Evolutionary conservation across 495 filamentous ascomycete genomes (phyloP).

Genomic region (Astrocystis sublimbata): DNA sequence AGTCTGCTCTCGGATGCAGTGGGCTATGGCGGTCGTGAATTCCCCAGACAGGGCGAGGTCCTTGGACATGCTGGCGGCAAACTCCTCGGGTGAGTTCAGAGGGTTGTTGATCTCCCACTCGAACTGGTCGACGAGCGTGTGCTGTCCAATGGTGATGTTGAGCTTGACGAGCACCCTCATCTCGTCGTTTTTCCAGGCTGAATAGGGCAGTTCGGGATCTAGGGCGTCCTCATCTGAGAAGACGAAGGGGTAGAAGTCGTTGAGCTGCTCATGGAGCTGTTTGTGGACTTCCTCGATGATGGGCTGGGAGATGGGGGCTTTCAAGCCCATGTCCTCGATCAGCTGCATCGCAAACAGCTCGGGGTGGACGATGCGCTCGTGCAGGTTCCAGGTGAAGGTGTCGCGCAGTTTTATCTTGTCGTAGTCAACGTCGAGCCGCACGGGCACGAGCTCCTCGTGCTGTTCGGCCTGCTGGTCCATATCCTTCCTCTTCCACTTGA

Average conservation of each 20-base stretch:
- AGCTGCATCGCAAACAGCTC: constrained; percentile 85
- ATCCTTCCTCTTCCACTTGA: constrained; percentile 75
- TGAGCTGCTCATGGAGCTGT: constrained; percentile 85
- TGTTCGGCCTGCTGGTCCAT: constrained; percentile 82
- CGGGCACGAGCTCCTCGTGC: constrained; percentile 84
- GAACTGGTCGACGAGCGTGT: constrained; percentile 94
- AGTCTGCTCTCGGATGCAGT: constrained; percentile 92
- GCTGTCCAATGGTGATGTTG: constrained; percentile 95
- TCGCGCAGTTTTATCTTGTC: constrained; percentile 95
- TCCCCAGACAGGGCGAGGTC: constrained; percentile 94
- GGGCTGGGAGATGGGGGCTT: constrained; percentile 62
- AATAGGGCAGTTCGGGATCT: constrained; percentile 87
- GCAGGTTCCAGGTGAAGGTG: constrained; percentile 98
- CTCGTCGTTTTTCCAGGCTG: constrained; percentile 96
- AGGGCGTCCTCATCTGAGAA: constrained; percentile 87
- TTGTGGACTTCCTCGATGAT: constrained; percentile 75
- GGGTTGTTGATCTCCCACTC: constrained; percentile 99
- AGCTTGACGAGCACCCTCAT: constrained; percentile 95
- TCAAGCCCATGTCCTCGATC: constrained; percentile 85
- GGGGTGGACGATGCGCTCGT: constrained; percentile 76
- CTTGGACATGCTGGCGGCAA: constrained; percentile 81
- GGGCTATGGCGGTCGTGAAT: constrained; percentile 95
- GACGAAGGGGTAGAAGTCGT: constrained; percentile 88
- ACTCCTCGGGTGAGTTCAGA: constrained; percentile 88
- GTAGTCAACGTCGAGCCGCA: constrained; percentile 91